These are phyloP conservation scores for Sherardia arvensis DNA, from an alignment of 257 asterid species.

Conservation along the genomic window DNA sequence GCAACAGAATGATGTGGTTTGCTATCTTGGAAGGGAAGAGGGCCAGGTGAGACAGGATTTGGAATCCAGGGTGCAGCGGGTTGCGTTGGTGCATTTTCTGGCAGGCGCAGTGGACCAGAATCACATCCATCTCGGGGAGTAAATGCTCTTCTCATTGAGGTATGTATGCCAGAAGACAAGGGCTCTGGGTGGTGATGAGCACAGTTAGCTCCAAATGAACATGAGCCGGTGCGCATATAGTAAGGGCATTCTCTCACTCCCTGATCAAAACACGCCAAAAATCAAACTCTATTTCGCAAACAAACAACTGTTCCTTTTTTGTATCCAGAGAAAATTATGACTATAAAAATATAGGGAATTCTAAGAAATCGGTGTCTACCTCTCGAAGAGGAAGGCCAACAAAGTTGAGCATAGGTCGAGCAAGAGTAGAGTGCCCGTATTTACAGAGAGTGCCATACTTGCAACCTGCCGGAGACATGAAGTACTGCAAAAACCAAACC, in stretches of 20 bases:
- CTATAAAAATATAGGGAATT: background rate
- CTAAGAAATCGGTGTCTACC: slow-evolving; percentile 35
- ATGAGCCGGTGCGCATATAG: slow-evolving; percentile 36
- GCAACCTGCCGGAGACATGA: slow-evolving; percentile 66
- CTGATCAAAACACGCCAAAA: slow-evolving; percentile 7
- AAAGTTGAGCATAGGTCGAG: slow-evolving; percentile 41
- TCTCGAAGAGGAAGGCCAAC: slow-evolving; percentile 68
- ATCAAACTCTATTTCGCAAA: background rate
- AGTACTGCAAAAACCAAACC: slow-evolving; percentile 46
- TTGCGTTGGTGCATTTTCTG: slow-evolving; percentile 16
- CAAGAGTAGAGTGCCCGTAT: slow-evolving; percentile 43
- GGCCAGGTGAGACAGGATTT: slow-evolving; percentile 2
- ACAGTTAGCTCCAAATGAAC: slow-evolving; percentile 29
- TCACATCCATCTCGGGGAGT: slow-evolving; percentile 11
- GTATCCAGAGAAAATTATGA: background rate
- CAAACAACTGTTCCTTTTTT: background rate
- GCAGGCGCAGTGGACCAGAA: slow-evolving; percentile 11
- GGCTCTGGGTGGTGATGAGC: slow-evolving; percentile 35
- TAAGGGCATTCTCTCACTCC: slow-evolving; percentile 34
- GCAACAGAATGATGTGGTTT: slow-evolving; percentile 1
- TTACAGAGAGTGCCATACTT: slow-evolving; percentile 58
- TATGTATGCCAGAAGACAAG: slow-evolving; percentile 16
- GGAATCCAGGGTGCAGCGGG: slow-evolving; percentile 18
- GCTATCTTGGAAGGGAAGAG: slow-evolving; percentile 6
- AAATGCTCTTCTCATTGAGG: slow-evolving; percentile 9